phyloP scores from a whole-genome alignment of 192 early-diverging fungal species.

The Endogone sp. region DNA sequence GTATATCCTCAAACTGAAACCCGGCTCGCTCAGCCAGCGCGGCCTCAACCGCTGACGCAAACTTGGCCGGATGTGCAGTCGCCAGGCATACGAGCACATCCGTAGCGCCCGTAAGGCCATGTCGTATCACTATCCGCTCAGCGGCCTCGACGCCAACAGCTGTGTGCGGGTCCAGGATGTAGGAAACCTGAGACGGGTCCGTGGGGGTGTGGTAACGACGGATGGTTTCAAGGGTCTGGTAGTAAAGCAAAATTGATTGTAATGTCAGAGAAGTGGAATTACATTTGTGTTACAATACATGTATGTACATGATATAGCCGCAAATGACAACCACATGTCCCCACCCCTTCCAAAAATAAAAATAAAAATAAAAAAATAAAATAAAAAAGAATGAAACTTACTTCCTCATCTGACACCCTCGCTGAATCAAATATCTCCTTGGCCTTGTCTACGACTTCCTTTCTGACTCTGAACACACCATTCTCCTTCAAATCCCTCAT shows the following conservation, averaged over 20 bases:
- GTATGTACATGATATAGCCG: too few species aligned
- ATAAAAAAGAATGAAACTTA: conserved; percentile 1
- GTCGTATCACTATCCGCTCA: conserved; percentile 40
- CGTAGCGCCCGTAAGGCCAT: conserved; percentile 11
- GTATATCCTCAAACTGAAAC: conserved; percentile 53
- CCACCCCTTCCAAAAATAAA: too few species aligned
- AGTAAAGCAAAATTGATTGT: background rate
- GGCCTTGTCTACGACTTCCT: conserved; percentile 58
- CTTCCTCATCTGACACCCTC: conserved; percentile 64
- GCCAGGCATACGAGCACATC: conserved; percentile 66
- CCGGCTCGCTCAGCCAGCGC: conserved; percentile 53
- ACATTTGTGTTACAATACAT: background rate
- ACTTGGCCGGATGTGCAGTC: conserved; percentile 96
- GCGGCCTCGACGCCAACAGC: conserved; percentile 91
- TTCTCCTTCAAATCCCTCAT: conserved; percentile 72
- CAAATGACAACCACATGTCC: too few species aligned
- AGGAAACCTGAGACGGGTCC: conserved; percentile 37
- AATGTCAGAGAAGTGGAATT: background rate
- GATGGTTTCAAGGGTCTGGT: conserved; percentile 74
- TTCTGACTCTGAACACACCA: conserved; percentile 69
- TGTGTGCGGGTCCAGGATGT: conserved; percentile 94
- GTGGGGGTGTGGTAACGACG: conserved; percentile 55
- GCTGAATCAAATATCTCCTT: conserved; percentile 70
- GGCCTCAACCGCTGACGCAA: conserved; percentile 84
- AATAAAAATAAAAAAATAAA: background rate